Base-by-base conservation (phyloP, 2,329 filamentous ascomycete genomes). In the Apiospora pterosperma region DNA sequence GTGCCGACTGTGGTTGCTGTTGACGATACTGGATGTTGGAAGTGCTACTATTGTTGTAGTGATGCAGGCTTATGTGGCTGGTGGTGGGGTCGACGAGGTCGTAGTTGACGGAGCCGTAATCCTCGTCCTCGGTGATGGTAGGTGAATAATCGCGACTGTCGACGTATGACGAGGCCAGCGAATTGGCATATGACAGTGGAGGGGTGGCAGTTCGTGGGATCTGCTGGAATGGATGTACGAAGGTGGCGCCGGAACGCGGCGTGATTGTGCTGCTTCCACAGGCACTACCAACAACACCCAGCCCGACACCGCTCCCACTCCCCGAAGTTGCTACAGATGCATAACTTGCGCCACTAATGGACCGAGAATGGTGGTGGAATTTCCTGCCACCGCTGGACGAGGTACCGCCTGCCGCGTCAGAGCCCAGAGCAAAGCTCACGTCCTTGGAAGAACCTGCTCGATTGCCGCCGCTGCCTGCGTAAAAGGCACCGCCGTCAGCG, bases 151-250 rank as follows among this genome's bases (percentile, higher is more conserved):
- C 85, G 69, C 84, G 81, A 59, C 71, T 74, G 39, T 71, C 70
- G 65, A 76, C 82, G 61, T 84, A 83, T 62, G 86, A 78, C 2
- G 84, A 85, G 19, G 82, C 79, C 52, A 84, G 75, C 8, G 85
- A 86, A 73, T 85, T 85, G 68, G 85, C 82, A 73, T 87, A 88
- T 28, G 85, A 83, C 66, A 88, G 71, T 10, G 86, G 85, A 61
- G 87, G 85, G 65, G 86, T 88, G 58, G 85, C 84, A 1, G 85
- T 85, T 44, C 85, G 82, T 36, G 88, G 88, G 10, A 81, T 88
- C 76, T 89, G 88, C 72, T 89, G 86, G 69, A 88, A 89, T 31
- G 88, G 87, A 71, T 90, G 88, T 23, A 89, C 81, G 71, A 90
- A 89, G 36, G 80, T 73, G 64, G 77, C 78, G n/a, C n/a, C n/a